Evolutionary conservation across 345 rosid species (phyloP).

Genomic region (Mallotus nudiflorus): DNA sequence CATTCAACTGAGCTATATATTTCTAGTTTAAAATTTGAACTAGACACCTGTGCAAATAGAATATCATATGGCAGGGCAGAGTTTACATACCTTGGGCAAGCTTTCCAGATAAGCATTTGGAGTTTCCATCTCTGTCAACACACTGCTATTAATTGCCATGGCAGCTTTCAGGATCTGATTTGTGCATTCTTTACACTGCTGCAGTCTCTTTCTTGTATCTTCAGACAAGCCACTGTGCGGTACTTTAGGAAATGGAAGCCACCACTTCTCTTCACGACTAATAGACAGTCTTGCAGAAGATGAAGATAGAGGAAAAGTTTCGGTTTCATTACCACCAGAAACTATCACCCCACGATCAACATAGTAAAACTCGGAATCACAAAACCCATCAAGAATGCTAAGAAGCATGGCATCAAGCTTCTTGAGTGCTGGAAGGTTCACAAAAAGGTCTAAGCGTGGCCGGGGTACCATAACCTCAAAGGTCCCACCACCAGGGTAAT

Average conservation of each 20-base stretch:
- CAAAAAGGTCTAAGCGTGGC: constrained; percentile 27
- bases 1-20: too few species aligned
- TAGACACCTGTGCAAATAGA: background rate
- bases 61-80: background rate
- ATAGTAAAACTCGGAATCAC: constrained; percentile 25
- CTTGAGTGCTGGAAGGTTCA: constrained; percentile 36
- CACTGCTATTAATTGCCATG: constrained; percentile 26
- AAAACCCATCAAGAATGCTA: constrained; percentile 28
- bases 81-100: constrained; percentile 29
- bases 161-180: constrained; percentile 36
- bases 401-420: constrained; percentile 31
- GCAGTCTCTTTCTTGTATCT: constrained; percentile 22
- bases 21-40: background rate
- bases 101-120: constrained; percentile 25
- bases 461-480: constrained; percentile 32
- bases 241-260: constrained; percentile 34
- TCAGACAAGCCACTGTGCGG: constrained; percentile 25
- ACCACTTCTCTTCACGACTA: constrained; percentile 31
- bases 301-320: background rate
- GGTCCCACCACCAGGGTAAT: constrained; percentile 26
- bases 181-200: constrained; percentile 29
- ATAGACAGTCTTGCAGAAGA: constrained; percentile 14
- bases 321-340: constrained; percentile 9
- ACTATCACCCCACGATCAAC: constrained; percentile 24
- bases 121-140: constrained; percentile 29